Evolutionary conservation across 768 basidiomycete genomes (phyloP).

Genomic region (Tephrocybe sp.): DNA sequence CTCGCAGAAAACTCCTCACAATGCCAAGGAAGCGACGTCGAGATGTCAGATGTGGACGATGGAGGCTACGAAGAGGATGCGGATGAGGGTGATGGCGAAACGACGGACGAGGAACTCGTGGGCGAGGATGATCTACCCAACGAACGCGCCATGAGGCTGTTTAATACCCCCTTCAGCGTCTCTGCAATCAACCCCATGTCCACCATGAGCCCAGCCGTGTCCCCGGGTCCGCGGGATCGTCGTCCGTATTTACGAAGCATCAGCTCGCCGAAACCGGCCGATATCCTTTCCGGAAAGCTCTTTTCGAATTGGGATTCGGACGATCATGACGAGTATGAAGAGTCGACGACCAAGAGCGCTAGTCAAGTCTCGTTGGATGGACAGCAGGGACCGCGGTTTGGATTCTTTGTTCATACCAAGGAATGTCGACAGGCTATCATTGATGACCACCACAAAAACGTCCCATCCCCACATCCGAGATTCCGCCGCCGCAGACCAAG

Average conservation of each 20-base stretch:
- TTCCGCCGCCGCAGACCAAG: constrained; percentile 28
- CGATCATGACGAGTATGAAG: constrained; percentile 36
- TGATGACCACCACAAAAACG: constrained; percentile 38
- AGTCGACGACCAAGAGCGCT: constrained; percentile 18
- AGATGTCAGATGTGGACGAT: constrained; percentile 42
- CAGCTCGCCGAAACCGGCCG: constrained; percentile 56
- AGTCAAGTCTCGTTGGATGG: constrained; percentile 23
- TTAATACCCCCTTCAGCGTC: constrained; percentile 61
- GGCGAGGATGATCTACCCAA: constrained; percentile 71
- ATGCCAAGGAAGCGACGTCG: constrained; percentile 50
- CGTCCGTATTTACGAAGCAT: constrained; percentile 24
- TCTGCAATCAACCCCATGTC: constrained; percentile 72
- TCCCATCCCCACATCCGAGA: constrained; percentile 52
- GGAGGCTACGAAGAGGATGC: constrained; percentile 46
- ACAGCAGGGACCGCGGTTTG: constrained; percentile 29
- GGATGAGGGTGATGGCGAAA: constrained; percentile 63
- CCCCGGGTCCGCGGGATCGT: constrained; percentile 38
- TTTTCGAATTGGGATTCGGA: constrained; percentile 45
- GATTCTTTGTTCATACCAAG: constrained; percentile 35
- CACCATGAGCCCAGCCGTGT: constrained; percentile 60
- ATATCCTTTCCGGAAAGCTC: constrained; percentile 63
- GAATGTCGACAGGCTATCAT: constrained; percentile 43
- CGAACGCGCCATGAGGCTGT: constrained; percentile 70
- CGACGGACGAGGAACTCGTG: constrained; percentile 84
- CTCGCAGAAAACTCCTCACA: constrained; percentile 45